A percentile compares a stretch with the other conserved stretches of the same genome.
These are phyloP conservation scores for Pseudonitzschia delicatissima DNA, from an alignment of 108 stramenopile species.

Conservation along the genomic window DNA sequence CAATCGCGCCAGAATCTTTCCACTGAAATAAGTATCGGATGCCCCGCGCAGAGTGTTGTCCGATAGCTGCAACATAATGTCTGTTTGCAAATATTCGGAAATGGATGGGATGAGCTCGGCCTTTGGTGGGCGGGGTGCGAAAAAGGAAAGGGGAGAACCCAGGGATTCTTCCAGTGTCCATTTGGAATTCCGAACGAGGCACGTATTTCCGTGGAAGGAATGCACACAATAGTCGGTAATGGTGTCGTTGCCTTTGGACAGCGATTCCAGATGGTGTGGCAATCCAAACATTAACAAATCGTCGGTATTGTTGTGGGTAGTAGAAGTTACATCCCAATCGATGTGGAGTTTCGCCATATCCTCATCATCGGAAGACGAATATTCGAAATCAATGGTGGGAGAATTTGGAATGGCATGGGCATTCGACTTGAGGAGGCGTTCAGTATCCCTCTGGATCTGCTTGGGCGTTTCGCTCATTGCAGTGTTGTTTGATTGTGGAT, in stretches of 20 bases:
- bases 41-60: constrained; percentile 72
- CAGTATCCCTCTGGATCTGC: constrained; percentile 20
- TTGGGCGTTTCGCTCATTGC: constrained; percentile 18
- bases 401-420: constrained; percentile 50
- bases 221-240: constrained; percentile 17
- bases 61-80: constrained; percentile 57
- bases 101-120: constrained; percentile 27
- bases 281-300: constrained; percentile 63
- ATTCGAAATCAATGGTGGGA: constrained; percentile 10
- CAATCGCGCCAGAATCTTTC: constrained; percentile 79
- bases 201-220: constrained; percentile 32
- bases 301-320: constrained; percentile 6
- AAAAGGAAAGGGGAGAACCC: constrained; percentile 38
- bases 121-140: constrained; percentile 50
- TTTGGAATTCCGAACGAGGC: constrained; percentile 21
- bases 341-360: constrained; percentile 4
- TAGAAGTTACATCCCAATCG: constrained; percentile 16
- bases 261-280: constrained; percentile 51
- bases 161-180: constrained; percentile 29
- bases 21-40: constrained; percentile 90
- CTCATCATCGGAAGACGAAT: constrained; percentile 32
- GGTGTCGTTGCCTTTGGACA: constrained; percentile 12
- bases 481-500: constrained; percentile 44
- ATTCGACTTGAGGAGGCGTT: constrained; percentile 39
- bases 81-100: constrained; percentile 41